phyloP scores from a whole-genome alignment of 192 early-diverging fungal species.

The Obelidium mucronatum region DNA sequence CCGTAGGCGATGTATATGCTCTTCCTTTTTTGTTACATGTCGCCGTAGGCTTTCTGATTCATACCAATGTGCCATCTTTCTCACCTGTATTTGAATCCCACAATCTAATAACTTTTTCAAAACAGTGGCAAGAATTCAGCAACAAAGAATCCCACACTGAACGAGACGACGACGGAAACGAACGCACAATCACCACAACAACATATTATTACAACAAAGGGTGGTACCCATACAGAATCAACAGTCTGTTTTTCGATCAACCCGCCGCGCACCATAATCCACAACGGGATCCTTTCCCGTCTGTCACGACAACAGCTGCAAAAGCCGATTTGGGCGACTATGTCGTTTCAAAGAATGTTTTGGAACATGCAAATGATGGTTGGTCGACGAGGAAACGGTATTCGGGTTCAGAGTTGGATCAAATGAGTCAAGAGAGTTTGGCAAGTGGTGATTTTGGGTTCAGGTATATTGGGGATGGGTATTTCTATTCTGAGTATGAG shows the following conservation, averaged over 20 bases:
- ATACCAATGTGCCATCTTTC: neutral
- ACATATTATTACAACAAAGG: slow-evolving; percentile 45
- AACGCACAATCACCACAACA: slow-evolving; percentile 19
- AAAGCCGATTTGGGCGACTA: slow-evolving; percentile 23
- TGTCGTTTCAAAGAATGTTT: neutral
- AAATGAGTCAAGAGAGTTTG: neutral
- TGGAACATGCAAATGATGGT: slow-evolving; percentile 8
- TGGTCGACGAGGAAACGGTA: neutral
- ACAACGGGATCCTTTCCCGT: slow-evolving; percentile 40
- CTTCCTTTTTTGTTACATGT: too few relatives aligned
- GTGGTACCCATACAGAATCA: slow-evolving; percentile 32
- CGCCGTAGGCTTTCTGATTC: too few relatives aligned
- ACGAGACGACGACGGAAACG: slow-evolving; percentile 32
- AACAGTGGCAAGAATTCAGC: slow-evolving; percentile 42
- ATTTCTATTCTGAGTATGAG: slow-evolving; percentile 34
- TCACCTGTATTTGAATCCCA: too few relatives aligned
- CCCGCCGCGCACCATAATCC: slow-evolving; percentile 51
- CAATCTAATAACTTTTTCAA: neutral
- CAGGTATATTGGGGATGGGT: slow-evolving; percentile 39
- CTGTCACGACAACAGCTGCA: neutral
- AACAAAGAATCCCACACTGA: slow-evolving; percentile 2
- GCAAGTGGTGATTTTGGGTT: slow-evolving; percentile 6
- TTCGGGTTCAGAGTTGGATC: neutral
- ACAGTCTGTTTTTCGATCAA: slow-evolving; percentile 44
- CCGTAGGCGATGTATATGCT: too few relatives aligned